Conservation (phyloP, 2,329 filamentous ascomycete genomes). For the Diplodia scrobiculata region DNA sequence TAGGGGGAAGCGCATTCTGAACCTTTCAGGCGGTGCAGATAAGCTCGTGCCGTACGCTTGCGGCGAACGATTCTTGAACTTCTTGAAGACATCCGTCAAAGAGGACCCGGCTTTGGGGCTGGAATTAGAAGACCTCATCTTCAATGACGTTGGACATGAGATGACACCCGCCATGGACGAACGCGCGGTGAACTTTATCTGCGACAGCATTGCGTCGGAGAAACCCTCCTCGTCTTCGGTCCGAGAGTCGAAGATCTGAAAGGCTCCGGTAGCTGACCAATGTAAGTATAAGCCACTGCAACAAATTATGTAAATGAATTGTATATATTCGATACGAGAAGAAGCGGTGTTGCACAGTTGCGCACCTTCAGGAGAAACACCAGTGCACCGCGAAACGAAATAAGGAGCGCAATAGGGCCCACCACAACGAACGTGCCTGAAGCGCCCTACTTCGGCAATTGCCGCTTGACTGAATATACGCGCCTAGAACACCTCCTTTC, state of each 20-base stretch:
- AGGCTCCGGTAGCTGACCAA: background rate
- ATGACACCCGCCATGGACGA: slow-evolving; percentile 68
- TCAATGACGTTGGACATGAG: slow-evolving; percentile 68
- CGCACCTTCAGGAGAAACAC: background rate
- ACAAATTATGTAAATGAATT: background rate
- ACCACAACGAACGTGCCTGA: slow-evolving; percentile 4
- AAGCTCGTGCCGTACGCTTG: slow-evolving; percentile 70
- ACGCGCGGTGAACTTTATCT: slow-evolving; percentile 67
- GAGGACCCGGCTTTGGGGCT: slow-evolving; percentile 54
- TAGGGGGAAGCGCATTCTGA: slow-evolving; percentile 62
- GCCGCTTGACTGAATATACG: background rate
- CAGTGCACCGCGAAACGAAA: slow-evolving; percentile 7
- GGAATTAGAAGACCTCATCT: slow-evolving; percentile 66
- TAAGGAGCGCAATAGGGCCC: slow-evolving; percentile 15
- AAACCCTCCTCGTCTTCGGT: slow-evolving; percentile 16
- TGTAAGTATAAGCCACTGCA: slow-evolving; percentile 2
- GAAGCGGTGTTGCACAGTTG: background rate
- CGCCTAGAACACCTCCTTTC: background rate
- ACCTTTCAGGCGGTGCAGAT: slow-evolving; percentile 67
- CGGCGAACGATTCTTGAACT: slow-evolving; percentile 62
- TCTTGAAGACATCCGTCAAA: slow-evolving; percentile 62
- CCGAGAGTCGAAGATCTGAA: slow-evolving; percentile 27
- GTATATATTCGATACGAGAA: background rate
- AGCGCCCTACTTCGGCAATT: background rate
- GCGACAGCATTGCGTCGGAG: slow-evolving; percentile 41